Percentiles rank a stretch among this genome's conserved stretches.
Conservation (phyloP, 352 stramenopile genomes). For the Phytophthora meadii region DNA sequence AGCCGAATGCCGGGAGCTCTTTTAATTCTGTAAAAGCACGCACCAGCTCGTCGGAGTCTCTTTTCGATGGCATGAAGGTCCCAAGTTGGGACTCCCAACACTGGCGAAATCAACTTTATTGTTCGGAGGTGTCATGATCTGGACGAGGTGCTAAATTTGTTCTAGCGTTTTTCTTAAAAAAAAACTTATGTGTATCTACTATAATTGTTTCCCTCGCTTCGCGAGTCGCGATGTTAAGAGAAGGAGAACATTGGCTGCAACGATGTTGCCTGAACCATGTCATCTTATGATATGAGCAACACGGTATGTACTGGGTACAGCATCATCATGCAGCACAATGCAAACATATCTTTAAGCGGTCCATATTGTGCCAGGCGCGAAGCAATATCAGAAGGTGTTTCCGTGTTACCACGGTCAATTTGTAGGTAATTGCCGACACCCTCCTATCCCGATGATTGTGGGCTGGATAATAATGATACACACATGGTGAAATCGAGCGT, state of each 20-base stretch:
- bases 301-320: too few relatives aligned
- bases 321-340: too few relatives aligned
- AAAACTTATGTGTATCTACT: too few relatives aligned
- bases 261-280: too few relatives aligned
- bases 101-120: conserved; percentile 45
- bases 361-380: too few relatives aligned
- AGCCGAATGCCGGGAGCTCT: conserved; percentile 26
- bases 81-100: too few relatives aligned
- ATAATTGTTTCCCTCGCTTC: too few relatives aligned
- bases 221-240: too few relatives aligned
- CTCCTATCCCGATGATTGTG: conserved; percentile 7
- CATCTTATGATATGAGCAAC: too few relatives aligned
- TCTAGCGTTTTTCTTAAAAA: too few relatives aligned
- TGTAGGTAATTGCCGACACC: conserved; percentile 2
- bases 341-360: too few relatives aligned
- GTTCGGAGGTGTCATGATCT: conserved; percentile 2
- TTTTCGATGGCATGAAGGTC: conserved; percentile 52
- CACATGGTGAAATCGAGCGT: neutral
- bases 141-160: neutral
- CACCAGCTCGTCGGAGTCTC: conserved; percentile 39
- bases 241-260: too few relatives aligned
- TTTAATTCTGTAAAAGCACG: conserved; percentile 51
- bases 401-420: neutral
- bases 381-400: neutral
- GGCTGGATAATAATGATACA: conserved; percentile 1